These are phyloP conservation scores for Phytophthora lateralis DNA, from an alignment of 352 stramenopile genomes.

Conservation along the genomic window DNA sequence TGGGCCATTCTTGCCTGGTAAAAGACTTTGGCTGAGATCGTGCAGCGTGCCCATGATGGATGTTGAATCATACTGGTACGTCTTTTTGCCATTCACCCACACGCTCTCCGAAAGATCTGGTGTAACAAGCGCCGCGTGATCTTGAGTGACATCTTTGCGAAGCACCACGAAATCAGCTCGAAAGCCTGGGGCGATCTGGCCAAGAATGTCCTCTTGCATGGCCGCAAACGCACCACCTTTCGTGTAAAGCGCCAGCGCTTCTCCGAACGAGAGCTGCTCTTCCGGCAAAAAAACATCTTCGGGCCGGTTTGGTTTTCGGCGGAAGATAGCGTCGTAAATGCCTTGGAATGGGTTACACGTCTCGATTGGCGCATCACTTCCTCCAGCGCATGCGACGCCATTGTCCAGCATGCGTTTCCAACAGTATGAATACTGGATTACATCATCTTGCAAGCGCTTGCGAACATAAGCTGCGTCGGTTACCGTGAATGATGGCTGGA, in stretches of 20 bases:
- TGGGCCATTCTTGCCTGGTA: conserved; percentile 77
- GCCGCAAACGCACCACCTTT: conserved; percentile 70
- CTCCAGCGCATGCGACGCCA: conserved; percentile 80
- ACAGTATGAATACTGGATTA: conserved; percentile 78
- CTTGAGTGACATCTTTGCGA: conserved; percentile 50
- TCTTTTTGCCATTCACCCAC: conserved; percentile 64
- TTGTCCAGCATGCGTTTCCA: conserved; percentile 85
- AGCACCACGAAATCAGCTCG: conserved; percentile 80
- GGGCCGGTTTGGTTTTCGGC: conserved; percentile 52
- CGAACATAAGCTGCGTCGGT: conserved; percentile 84
- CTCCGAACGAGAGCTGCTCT: conserved; percentile 71
- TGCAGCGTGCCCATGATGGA: conserved; percentile 1
- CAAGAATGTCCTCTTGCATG: conserved; percentile 60
- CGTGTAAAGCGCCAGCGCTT: conserved; percentile 87
- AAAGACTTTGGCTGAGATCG: conserved; percentile 63
- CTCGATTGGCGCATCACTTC: conserved; percentile 87
- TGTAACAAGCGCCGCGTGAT: conserved; percentile 48
- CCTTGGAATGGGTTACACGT: conserved; percentile 88
- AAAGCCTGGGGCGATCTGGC: conserved; percentile 58
- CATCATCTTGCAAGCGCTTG: conserved; percentile 66
- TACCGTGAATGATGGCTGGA: conserved; percentile 89
- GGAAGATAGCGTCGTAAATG: conserved; percentile 89
- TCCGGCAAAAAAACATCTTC: conserved; percentile 64
- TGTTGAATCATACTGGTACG: conserved; percentile 48
- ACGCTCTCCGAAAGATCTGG: conserved; percentile 65